These are phyloP conservation scores for Starmerella roubikii DNA, from an alignment of 805 yeast genomes.

Conservation along the genomic window DNA sequence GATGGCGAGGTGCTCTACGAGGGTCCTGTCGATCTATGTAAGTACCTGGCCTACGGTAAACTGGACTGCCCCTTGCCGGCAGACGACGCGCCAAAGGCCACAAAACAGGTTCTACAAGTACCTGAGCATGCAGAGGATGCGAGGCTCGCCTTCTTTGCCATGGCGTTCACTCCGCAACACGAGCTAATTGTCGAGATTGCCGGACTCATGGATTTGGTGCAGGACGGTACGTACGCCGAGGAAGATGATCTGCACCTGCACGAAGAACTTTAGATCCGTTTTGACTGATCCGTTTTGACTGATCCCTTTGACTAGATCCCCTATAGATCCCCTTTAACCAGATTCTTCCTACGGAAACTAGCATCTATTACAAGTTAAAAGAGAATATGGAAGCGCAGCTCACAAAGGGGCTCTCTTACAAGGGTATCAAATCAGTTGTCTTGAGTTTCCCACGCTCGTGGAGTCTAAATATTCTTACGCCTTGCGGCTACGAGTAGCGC, in stretches of 20 bases:
- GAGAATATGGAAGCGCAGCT: no score
- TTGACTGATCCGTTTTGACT: no score
- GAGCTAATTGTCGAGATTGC: constrained; percentile 19
- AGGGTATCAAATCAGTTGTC: no score
- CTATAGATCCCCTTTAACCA: no score
- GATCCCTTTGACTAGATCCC: no score
- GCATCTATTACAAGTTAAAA: no score
- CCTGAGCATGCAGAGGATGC: constrained; percentile 23
- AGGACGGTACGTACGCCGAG: constrained; percentile 2
- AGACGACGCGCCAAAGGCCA: constrained; percentile 4
- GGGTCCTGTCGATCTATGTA: constrained; percentile 21
- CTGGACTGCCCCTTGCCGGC: constrained; percentile 22
- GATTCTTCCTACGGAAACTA: no score
- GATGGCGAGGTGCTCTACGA: constrained; percentile 13
- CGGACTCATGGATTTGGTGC: constrained; percentile 15
- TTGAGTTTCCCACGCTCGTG: no score
- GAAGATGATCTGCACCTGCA: background rate
- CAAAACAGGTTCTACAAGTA: constrained; percentile 19
- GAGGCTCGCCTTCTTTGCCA: constrained; percentile 23
- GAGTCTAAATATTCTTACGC: no score
- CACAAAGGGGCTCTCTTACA: no score
- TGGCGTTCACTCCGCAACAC: constrained; percentile 17
- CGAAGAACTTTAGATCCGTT: no score
- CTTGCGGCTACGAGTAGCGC: constrained; percentile 17
- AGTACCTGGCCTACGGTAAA: constrained; percentile 19